Base-by-base conservation (phyloP, 768 basidiomycete genomes). In the Tremella yokohamensis region DNA sequence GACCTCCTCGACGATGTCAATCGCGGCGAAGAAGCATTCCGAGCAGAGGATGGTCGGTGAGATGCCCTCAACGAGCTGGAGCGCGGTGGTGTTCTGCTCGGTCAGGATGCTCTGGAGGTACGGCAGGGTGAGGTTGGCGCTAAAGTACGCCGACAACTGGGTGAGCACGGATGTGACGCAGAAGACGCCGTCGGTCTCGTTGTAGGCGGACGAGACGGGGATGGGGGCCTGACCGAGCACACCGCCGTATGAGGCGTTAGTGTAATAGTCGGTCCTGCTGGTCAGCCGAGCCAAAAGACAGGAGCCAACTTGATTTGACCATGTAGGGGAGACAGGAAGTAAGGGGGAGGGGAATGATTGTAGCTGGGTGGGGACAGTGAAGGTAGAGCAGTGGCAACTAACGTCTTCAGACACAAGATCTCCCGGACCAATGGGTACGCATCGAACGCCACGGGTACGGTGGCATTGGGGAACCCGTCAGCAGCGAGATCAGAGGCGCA, bases 391-490 rank as follows among this genome's bases (percentile, higher is more conserved):
- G 13, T 7, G 42, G 1, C 37, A 2, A 57, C 65, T 58, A 39
- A 64, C 56, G 66, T 66, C 44, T 65, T 67, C 57, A 68, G 48
- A 54, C 70, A 72, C 18, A 59, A 54, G 25, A 69, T 60, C 47
- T 72, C 65, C 25, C 70, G 48, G n/a, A 68, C 58, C 15, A 60
- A 52, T 12, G 65, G 63, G 59, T 69, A 69, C 19, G 56, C 34
- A 16, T 38, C 24, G 50, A 68, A 63, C 19, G 57, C 56, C 8
- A 37, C 48, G 22, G 42, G 16, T 3, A 62, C 38, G 7, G 53
- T 48, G 8, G 51, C 15, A 49, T 64, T 56, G 40, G 54, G 26
- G 29, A 69, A 39, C 11, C 56, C 53, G 34, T 52, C 63, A 2
- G 54, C 51, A 2, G 42, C 15, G 20, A 72, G 49, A 24, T 69